Base-by-base conservation (phyloP, 176 grass and related monocot species). In the Melocanna baccifera region DNA sequence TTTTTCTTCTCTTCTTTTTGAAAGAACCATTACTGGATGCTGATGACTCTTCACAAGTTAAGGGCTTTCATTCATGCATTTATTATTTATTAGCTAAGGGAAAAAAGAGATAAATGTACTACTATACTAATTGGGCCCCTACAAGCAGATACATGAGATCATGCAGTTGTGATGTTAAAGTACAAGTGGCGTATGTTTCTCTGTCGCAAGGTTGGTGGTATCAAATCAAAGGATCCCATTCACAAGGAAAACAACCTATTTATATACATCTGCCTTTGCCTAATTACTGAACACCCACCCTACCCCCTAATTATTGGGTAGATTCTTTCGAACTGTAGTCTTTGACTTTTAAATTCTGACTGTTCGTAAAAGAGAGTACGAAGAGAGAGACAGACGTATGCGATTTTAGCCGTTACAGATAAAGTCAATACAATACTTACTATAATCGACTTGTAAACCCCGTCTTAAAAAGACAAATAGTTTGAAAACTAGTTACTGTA, bases 171-270 rank as follows among this genome's bases (percentile, higher is more conserved):
- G 66, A 79, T 61, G 58, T 59, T 12, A 59, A 86, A 67, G 36
- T 75, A 34, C 73, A 58, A 72, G 73, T 18, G 67, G 45, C 57
- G 67, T 20, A 42, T n/a, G 25, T 66, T 73, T 90, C 79, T 58
- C 67, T 12, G 5, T 90, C 79, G 53, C 59, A 78, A n/a, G 73
- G 46, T 66, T 82, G 82, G 79, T 83, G 80, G 88, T 40, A 78
- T 87, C 88, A 86, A 86, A 86, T 90, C 73, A 10, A 79, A 14
- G 13, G 55, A 83, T 86, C 47, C 48, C 34, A 67, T 87, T 79
- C 88, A 73, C 3, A 30, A 61, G 74, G 61, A 62, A 73, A 83
- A 73, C 73, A 37, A 9, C 74, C 58, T 51, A 73, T 83, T 83
- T 67, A 55, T 12, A 47, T 51, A 74, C 28, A 28, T 30, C 47